Base-by-base conservation (phyloP, 1,284 basidiomycete species). In the Ustilago loliicola region DNA sequence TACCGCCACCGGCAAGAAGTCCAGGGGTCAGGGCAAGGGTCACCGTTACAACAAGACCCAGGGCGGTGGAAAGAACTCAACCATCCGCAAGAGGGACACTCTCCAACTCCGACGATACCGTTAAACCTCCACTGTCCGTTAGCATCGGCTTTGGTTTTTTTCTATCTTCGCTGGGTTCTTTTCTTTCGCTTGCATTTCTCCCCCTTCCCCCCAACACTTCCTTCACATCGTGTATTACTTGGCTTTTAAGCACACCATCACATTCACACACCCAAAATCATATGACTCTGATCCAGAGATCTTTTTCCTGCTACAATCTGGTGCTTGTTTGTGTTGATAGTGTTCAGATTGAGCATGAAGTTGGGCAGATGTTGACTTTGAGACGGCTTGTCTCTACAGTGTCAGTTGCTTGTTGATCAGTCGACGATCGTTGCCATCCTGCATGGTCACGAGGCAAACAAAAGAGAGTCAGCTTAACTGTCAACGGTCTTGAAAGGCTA, bases 51-150 rank as follows among this genome's bases (percentile, higher is more conserved):
- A 98, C 90, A 94, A 98, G 88, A 92, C 93, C 73, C 94, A 70
- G 58, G 77, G 80, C 45, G 81, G 83, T 45, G 82, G 94, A 67
- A 92, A 92, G 85, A 91, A 92, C 84, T 92, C 94, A 27, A 94
- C 93, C 88, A 98, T 95, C 94, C 94, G 94, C 89, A 95, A 91
- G 88, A 93, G 97, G 93, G 79, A 81, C 79, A 89, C 88, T 55
- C 94, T 98, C 90, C 95, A 94, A 87, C 92, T 98, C 86, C 94
- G 94, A 87, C 94, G 96, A 87, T 98, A 98, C 93, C 93, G 96
- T 89, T 98, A 91, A 85, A 93, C 85, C 85, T 64, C 40, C 58
- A 45, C 25, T 3, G 27, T 19, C 21, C 10, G 1, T 7, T 23
- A 3, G 45, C 1, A 7, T 21, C 23, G n/a, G 45, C 15, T 21